Conservation (phyloP, 139 green algal species). For the Micromonas commoda region DNA sequence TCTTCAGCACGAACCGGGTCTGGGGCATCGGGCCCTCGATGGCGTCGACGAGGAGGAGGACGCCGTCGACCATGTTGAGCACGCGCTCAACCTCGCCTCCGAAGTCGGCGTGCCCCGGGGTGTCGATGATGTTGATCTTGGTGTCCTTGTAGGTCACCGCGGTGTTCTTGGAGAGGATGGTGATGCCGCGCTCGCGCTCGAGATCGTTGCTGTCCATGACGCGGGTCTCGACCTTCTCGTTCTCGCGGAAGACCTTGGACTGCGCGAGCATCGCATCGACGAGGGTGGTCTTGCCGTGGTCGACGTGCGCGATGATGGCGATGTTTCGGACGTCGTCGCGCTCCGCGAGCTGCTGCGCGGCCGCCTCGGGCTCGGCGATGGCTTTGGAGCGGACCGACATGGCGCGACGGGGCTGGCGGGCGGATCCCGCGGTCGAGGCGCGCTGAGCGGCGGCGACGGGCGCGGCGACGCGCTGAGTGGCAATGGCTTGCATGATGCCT, state of each 20-base stretch:
- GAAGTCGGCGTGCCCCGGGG: constrained; percentile 97
- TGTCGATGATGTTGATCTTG: constrained; percentile 99
- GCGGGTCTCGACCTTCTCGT: constrained; percentile 70
- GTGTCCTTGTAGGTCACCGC: constrained; percentile 72
- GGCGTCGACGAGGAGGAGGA: constrained; percentile 94
- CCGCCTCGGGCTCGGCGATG: neutral
- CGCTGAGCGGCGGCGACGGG: too few species aligned
- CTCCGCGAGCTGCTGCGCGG: neutral
- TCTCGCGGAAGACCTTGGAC: constrained; percentile 65
- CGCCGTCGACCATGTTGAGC: constrained; percentile 98
- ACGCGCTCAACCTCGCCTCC: constrained; percentile 97
- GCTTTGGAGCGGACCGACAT: neutral
- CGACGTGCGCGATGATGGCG: constrained; percentile 66
- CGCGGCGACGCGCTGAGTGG: too few species aligned
- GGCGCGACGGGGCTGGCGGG: too few species aligned
- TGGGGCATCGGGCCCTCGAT: constrained; percentile 91
- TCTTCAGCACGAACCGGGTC: constrained; percentile 97
- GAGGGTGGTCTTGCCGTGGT: constrained; percentile 77
- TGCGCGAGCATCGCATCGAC: constrained; percentile 90
- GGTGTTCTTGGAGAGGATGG: constrained; percentile 99
- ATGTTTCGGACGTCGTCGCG: constrained; percentile 48
- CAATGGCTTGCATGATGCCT: too few species aligned
- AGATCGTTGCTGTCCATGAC: constrained; percentile 97
- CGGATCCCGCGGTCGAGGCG: too few species aligned
- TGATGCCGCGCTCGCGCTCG: constrained; percentile 97